These are phyloP conservation scores for Phytophthora fragariae DNA, from an alignment of 352 stramenopile species.

Conservation along the genomic window DNA sequence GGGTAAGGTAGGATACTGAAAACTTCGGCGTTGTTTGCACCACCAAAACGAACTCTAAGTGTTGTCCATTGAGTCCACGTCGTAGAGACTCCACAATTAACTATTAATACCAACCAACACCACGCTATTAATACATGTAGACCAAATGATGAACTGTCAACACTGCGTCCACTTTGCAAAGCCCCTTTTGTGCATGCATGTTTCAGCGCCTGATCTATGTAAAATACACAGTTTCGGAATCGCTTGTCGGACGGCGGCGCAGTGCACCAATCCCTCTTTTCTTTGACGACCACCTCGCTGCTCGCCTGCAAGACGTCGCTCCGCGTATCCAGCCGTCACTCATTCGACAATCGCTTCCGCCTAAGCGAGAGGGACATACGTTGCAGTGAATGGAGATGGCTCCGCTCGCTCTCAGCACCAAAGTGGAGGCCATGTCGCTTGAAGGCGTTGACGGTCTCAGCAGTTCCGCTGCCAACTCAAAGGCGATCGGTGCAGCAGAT, in stretches of 20 bases:
- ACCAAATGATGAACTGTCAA: no score
- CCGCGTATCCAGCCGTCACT: slow-evolving; percentile 11
- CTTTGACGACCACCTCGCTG: slow-evolving; percentile 12
- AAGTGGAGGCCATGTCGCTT: slow-evolving; percentile 33
- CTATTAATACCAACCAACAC: no score
- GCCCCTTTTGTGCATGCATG: neutral
- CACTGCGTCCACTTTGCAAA: neutral
- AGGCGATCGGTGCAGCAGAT: neutral
- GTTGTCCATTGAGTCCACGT: no score
- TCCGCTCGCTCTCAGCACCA: slow-evolving; percentile 27
- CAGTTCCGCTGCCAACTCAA: slow-evolving; percentile 3
- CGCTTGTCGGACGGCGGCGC: slow-evolving; percentile 30
- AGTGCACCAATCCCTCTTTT: slow-evolving; percentile 22
- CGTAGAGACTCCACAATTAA: no score
- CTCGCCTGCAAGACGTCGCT: slow-evolving; percentile 3
- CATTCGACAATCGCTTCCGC: slow-evolving; percentile 30
- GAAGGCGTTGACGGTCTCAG: slow-evolving; percentile 11
- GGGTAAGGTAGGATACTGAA: no score
- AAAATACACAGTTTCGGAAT: neutral
- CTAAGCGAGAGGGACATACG: no score
- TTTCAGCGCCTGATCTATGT: neutral
- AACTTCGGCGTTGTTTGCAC: no score
- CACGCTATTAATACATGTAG: no score
- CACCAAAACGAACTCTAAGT: no score
- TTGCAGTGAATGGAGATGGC: slow-evolving; percentile 26